Evolutionary conservation across 2,329 filamentous ascomycete genomes (phyloP).

Genomic region (Geosmithia putterillii): DNA sequence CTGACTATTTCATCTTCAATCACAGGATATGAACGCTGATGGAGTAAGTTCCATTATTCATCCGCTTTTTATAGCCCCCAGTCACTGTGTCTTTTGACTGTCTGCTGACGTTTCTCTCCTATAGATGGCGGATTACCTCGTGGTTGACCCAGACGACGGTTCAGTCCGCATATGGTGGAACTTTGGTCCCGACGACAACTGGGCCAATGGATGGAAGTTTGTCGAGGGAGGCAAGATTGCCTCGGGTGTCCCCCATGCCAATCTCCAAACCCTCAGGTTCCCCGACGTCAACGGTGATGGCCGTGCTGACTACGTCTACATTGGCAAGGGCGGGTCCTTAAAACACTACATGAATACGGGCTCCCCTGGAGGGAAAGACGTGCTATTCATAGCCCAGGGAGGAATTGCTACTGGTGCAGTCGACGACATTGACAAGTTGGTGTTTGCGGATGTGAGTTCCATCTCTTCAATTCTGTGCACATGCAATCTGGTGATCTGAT

Average conservation of each 20-base stretch:
- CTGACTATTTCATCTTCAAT: background rate
- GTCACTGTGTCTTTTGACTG: background rate
- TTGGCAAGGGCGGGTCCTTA: constrained; percentile 9
- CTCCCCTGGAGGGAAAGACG: constrained; percentile 5
- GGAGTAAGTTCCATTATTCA: constrained; percentile 5
- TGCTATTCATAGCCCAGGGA: constrained; percentile 3
- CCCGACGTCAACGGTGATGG: constrained; percentile 14
- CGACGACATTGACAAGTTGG: constrained; percentile 6
- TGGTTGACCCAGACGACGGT: constrained; percentile 5
- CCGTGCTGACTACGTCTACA: constrained; percentile 11
- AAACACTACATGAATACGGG: constrained; percentile 9
- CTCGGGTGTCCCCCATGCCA: constrained; percentile 10
- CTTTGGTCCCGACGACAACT: constrained; percentile 6
- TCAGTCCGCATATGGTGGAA: constrained; percentile 9
- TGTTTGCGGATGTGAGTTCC: constrained; percentile 6
- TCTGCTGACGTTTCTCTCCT: background rate
- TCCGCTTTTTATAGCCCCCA: background rate
- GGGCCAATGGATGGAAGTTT: constrained; percentile 10
- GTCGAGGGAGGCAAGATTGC: constrained; percentile 10
- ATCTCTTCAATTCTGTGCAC: background rate
- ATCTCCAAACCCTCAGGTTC: constrained; percentile 9
- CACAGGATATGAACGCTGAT: constrained; percentile 9
- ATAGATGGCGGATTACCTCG: constrained; percentile 8
- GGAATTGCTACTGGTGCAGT: constrained; percentile 7
- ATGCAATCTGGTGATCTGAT: background rate